Conservation (phyloP, 2,329 filamentous ascomycete genomes). For the Colletotrichum sp. region DNA sequence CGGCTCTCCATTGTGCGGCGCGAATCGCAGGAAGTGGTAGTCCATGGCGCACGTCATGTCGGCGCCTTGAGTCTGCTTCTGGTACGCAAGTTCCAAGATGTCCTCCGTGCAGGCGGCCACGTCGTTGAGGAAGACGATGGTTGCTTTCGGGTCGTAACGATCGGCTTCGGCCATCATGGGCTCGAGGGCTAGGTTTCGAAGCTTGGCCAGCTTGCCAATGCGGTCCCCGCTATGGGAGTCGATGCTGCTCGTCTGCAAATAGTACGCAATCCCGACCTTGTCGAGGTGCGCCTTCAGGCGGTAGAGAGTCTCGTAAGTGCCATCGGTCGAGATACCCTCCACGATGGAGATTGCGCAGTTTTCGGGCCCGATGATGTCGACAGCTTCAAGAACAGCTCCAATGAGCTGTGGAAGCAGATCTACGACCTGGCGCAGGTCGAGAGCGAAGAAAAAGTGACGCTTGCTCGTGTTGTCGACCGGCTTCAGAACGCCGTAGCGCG, state of each 20-base stretch:
- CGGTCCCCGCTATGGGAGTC: constrained; percentile 49
- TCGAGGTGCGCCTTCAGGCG: constrained; percentile 47
- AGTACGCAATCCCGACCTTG: constrained; percentile 43
- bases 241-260: constrained; percentile 45
- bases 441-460: constrained; percentile 54
- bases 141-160: constrained; percentile 31
- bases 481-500: constrained; percentile 11
- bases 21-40: constrained; percentile 48
- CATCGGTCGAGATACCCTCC: constrained; percentile 60
- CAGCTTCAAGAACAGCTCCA: constrained; percentile 54
- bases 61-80: constrained; percentile 53
- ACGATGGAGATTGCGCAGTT: constrained; percentile 60
- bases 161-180: constrained; percentile 44
- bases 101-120: constrained; percentile 59
- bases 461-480: not conserved
- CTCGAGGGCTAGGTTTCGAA: constrained; percentile 58
- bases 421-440: constrained; percentile 53
- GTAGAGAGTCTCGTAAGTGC: constrained; percentile 55
- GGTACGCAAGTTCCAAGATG: constrained; percentile 47
- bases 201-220: constrained; percentile 50
- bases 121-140: constrained; percentile 60
- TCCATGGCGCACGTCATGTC: constrained; percentile 67
- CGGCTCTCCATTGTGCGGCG: constrained; percentile 36
- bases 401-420: constrained; percentile 54
- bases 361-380: constrained; percentile 53